Evolutionary conservation across 495 filamentous ascomycete species (phyloP).

Genomic region (Daldinia decipiens): DNA sequence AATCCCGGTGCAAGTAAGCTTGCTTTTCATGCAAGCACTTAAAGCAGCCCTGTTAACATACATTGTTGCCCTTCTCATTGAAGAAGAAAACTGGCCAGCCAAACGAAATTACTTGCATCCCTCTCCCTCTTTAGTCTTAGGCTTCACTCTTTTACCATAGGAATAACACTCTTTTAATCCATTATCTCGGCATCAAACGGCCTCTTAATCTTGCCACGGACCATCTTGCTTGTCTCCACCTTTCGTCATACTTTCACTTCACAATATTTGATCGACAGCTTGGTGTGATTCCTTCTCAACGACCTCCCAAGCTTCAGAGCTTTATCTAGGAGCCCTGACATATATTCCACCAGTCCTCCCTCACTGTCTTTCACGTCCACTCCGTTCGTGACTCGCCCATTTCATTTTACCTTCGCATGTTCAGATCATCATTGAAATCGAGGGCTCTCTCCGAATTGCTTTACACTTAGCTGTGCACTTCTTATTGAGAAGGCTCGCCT

Average conservation of each 20-base stretch:
- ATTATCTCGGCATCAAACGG: conserved; percentile 44
- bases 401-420: conserved; percentile 44
- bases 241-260: conserved; percentile 44
- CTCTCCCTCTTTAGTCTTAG: conserved; percentile 40
- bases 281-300: conserved; percentile 47
- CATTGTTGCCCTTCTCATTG: conserved; percentile 30
- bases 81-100: conserved; percentile 23
- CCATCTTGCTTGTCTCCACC: conserved; percentile 35
- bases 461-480: conserved; percentile 45
- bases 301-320: conserved; percentile 34
- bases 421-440: conserved; percentile 37
- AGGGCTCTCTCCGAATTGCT: conserved; percentile 27
- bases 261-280: conserved; percentile 37
- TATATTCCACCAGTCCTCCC: conserved; percentile 50
- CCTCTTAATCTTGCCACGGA: conserved; percentile 9
- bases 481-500: conserved; percentile 42
- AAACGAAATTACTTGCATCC: conserved; percentile 23
- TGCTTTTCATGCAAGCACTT: conserved; percentile 53
- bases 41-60: conserved; percentile 41
- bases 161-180: conserved; percentile 31
- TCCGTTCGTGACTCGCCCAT: conserved; percentile 51
- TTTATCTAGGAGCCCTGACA: conserved; percentile 43
- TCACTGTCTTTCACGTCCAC: conserved; percentile 53
- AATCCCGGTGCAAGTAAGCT: conserved; percentile 21
- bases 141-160: conserved; percentile 31